These are phyloP conservation scores for Pseudocercospora vitis DNA, from an alignment of 2,329 filamentous ascomycete genomes.

Conservation along the genomic window DNA sequence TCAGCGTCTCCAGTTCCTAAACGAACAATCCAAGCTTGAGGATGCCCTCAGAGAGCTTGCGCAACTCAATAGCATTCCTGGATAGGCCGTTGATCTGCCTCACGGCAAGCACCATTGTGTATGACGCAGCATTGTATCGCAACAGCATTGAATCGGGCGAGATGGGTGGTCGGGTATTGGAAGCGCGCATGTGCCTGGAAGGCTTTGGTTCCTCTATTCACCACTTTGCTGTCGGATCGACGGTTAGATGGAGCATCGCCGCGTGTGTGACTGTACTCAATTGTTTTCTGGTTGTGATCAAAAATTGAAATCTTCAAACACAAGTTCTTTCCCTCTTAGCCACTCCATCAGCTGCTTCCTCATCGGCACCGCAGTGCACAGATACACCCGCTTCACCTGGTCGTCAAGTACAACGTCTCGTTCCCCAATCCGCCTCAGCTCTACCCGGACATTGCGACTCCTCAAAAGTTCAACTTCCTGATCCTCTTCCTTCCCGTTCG, in stretches of 20 bases:
- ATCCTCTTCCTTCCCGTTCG: slow-evolving; percentile 37
- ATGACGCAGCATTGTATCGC: no score
- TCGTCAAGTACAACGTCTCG: slow-evolving; percentile 46
- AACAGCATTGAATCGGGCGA: no score
- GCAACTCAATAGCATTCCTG: no score
- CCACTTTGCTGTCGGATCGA: no score
- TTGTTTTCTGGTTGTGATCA: slow-evolving; percentile 19
- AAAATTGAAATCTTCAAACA: slow-evolving; percentile 55
- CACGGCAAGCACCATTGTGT: no score
- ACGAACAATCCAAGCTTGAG: slow-evolving; percentile 34
- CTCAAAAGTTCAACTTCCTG: slow-evolving; percentile 47
- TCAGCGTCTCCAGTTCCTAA: slow-evolving; percentile 30
- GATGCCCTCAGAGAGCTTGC: slow-evolving; percentile 35
- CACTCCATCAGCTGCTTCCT: slow-evolving; percentile 52
- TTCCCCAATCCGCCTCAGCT: slow-evolving; percentile 49
- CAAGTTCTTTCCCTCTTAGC: slow-evolving; percentile 48
- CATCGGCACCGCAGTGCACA: slow-evolving; percentile 57
- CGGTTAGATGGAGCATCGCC: no score
- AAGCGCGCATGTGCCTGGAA: no score
- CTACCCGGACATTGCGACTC: slow-evolving; percentile 37
- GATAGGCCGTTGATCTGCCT: no score
- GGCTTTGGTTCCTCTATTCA: no score
- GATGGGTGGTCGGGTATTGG: no score
- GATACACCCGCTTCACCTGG: slow-evolving; percentile 54
- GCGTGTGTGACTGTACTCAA: no score